Conservation (phyloP, 441 rosid species). For the Aquilaria agallochum region DNA sequence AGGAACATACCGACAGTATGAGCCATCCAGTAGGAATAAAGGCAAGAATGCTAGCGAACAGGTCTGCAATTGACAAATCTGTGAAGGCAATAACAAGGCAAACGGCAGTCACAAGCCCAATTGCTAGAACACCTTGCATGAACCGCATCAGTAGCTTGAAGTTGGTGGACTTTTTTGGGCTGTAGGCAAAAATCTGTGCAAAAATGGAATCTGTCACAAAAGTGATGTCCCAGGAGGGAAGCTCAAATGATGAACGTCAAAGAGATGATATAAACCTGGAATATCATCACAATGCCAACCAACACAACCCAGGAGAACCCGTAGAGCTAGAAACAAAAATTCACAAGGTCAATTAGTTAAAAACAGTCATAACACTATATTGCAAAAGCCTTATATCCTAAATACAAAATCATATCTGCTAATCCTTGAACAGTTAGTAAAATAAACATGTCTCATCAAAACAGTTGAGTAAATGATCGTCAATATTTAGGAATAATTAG, state of each 20-base stretch:
- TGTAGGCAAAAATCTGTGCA: constrained; percentile 69
- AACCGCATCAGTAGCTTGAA: constrained; percentile 69
- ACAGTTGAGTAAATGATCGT: too few relatives aligned
- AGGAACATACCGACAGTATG: constrained; percentile 57
- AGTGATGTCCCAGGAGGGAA: not conserved
- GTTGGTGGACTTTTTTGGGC: constrained; percentile 65
- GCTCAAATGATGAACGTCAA: too few relatives aligned
- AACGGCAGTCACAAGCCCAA: constrained; percentile 63
- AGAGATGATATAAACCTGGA: constrained; percentile 50
- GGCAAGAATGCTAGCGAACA: constrained; percentile 80
- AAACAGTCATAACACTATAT: not conserved
- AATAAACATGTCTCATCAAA: too few relatives aligned
- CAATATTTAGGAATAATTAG: too few relatives aligned
- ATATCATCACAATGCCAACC: constrained; percentile 60
- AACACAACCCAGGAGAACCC: constrained; percentile 91
- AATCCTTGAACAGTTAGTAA: too few relatives aligned
- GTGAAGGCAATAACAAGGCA: constrained; percentile 56
- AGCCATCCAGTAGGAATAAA: constrained; percentile 94
- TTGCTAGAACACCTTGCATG: constrained; percentile 68
- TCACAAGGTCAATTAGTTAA: constrained; percentile 13
- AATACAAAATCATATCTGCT: too few relatives aligned
- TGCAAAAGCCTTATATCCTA: too few relatives aligned
- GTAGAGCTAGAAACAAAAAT: constrained; percentile 49
- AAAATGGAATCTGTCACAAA: constrained; percentile 9
- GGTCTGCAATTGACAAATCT: constrained; percentile 55